Evolutionary conservation across 352 stramenopile genomes (phyloP).

Genomic region (Globisporangium cystogenes): DNA sequence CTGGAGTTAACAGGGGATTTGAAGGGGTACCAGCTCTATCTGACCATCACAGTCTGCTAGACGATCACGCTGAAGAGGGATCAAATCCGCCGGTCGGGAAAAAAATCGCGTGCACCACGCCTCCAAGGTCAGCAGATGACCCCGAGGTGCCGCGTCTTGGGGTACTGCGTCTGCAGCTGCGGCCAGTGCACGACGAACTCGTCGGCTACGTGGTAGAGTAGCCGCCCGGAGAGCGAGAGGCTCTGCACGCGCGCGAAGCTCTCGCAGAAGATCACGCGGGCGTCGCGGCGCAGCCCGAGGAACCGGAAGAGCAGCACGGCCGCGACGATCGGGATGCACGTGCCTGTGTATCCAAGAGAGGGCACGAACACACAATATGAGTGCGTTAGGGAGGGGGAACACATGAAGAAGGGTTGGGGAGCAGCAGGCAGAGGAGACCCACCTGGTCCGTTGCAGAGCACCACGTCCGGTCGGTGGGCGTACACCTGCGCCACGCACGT

Average conservation of each 20-base stretch:
- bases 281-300: constrained; percentile 51
- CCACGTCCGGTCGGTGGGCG: constrained; percentile 67
- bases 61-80: background rate
- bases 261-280: constrained; percentile 92
- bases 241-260: constrained; percentile 91
- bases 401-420: too few species aligned
- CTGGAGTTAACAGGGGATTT: background rate
- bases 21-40: too few species aligned
- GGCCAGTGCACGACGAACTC: constrained; percentile 95
- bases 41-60: too few species aligned
- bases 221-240: constrained; percentile 90
- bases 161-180: constrained; percentile 81
- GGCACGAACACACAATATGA: too few species aligned
- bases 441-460: constrained; percentile 93
- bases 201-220: constrained; percentile 92
- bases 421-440: background rate
- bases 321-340: constrained; percentile 91
- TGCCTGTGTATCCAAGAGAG: constrained; percentile 64
- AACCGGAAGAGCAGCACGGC: constrained; percentile 83
- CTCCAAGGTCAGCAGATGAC: constrained; percentile 61
- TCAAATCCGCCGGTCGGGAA: background rate
- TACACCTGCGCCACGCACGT: constrained; percentile 76
- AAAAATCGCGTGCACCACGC: background rate
- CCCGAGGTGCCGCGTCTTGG: constrained; percentile 80
- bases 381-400: too few species aligned